Conservation (phyloP, 1,284 basidiomycete genomes). For the Pyrrhoderma noxium region DNA sequence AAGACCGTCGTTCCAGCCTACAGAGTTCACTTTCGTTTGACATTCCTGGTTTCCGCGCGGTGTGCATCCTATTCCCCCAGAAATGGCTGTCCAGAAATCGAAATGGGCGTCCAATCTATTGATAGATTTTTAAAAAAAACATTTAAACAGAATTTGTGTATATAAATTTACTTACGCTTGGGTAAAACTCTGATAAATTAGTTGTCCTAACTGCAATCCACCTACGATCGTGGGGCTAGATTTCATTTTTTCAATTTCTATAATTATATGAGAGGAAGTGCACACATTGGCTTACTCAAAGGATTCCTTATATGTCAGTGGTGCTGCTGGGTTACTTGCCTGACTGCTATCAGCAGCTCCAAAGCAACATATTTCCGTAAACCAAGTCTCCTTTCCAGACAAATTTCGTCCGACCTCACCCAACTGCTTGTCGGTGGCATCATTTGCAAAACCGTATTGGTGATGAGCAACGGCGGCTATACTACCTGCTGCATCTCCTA, state of each 20-base stretch:
- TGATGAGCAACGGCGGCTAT: slow-evolving; percentile 25
- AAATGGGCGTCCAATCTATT: slow-evolving; percentile 22
- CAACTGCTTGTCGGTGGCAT: slow-evolving; percentile 19
- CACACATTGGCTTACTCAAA: slow-evolving; percentile 21
- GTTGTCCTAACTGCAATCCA: slow-evolving; percentile 23
- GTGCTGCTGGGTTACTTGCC: slow-evolving; percentile 12
- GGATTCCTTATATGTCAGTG: slow-evolving; percentile 10
- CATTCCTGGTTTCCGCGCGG: slow-evolving; percentile 20
- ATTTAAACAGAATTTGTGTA: not conserved
- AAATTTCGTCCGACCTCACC: slow-evolving; percentile 20
- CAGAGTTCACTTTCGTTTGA: slow-evolving; percentile 16
- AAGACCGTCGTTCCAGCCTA: slow-evolving; percentile 22
- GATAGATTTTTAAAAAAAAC: not conserved
- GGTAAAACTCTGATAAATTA: slow-evolving; percentile 24
- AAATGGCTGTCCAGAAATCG: slow-evolving; percentile 27
- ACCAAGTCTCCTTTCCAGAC: slow-evolving; percentile 24
- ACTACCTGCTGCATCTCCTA: slow-evolving; percentile 20
- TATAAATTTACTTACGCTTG: slow-evolving; percentile 16
- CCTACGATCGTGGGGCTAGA: slow-evolving; percentile 23
- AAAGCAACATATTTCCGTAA: slow-evolving; percentile 25
- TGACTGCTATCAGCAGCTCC: slow-evolving; percentile 3
- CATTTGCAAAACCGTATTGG: slow-evolving; percentile 24
- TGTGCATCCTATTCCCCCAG: slow-evolving; percentile 23
- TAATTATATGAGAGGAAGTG: slow-evolving; percentile 10
- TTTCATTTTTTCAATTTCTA: not conserved